phyloP scores from a whole-genome alignment of 106 monocot genomes.

The Hemerocallis citrina region DNA sequence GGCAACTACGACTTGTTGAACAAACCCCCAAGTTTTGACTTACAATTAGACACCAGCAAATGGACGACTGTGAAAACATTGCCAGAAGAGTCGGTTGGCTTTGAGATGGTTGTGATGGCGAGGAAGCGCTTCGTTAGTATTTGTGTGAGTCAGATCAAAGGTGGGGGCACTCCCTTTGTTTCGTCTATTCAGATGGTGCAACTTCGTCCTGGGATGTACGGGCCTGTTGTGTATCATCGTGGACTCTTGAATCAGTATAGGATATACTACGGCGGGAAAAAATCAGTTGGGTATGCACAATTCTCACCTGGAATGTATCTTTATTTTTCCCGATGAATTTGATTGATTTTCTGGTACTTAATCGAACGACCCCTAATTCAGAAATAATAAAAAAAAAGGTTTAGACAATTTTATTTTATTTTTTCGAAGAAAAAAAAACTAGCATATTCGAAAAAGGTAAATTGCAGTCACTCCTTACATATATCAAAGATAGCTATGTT shows the following conservation, averaged over 20 bases:
- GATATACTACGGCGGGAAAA: constrained; percentile 1
- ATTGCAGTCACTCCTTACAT: no score
- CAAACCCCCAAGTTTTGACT: constrained; percentile 4
- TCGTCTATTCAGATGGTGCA: background rate
- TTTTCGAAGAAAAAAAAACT: no score
- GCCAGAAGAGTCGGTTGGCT: background rate
- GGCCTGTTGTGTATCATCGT: background rate
- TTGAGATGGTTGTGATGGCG: background rate
- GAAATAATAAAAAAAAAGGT: no score
- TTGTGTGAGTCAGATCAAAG: background rate
- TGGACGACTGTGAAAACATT: constrained; percentile 4
- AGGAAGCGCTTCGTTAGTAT: background rate
- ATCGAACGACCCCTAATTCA: background rate
- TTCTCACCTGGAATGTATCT: background rate
- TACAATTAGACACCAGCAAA: background rate
- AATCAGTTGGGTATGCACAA: background rate
- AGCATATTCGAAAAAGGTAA: no score
- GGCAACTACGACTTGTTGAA: constrained; percentile 10
- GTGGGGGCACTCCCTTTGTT: background rate
- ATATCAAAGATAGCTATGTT: no score
- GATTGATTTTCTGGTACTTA: no score
- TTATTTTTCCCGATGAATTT: background rate
- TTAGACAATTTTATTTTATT: no score
- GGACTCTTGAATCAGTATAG: background rate
- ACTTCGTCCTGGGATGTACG: constrained; percentile 2